Evolutionary conservation across 2,329 filamentous ascomycete species (phyloP).

Genomic region (Claviceps pazoutovae): DNA sequence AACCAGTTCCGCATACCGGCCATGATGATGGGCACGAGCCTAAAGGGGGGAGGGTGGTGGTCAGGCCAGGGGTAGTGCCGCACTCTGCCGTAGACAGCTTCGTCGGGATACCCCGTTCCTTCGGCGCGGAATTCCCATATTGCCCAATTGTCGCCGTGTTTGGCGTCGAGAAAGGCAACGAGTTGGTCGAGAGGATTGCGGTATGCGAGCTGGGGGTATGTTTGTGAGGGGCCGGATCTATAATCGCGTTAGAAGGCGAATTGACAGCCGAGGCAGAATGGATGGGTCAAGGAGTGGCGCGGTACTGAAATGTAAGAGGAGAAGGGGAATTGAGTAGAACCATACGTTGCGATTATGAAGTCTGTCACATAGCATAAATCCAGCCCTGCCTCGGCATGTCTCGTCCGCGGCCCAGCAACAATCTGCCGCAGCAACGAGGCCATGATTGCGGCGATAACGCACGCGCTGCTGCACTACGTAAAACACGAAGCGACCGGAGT

Average conservation of each 20-base stretch:
- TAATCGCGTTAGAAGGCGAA: background rate
- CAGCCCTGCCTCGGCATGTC: slow-evolving; percentile 75
- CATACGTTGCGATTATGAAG: slow-evolving; percentile 51
- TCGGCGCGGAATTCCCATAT: slow-evolving; percentile 98
- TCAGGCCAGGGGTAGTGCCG: slow-evolving; percentile 94
- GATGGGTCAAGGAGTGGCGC: background rate
- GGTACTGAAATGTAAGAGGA: too few species aligned
- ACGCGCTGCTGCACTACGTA: too few species aligned
- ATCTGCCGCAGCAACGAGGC: slow-evolving; percentile 76
- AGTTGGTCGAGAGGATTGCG: slow-evolving; percentile 83
- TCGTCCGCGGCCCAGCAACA: slow-evolving; percentile 71
- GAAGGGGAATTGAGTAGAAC: too few species aligned
- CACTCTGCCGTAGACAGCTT: slow-evolving; percentile 71
- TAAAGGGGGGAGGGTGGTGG: slow-evolving; percentile 90
- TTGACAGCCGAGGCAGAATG: background rate
- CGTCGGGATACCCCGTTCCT: slow-evolving; percentile 88
- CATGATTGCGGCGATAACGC: slow-evolving; percentile 27
- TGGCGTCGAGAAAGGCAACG: slow-evolving; percentile 73
- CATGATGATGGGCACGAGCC: slow-evolving; percentile 76
- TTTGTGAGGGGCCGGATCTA: slow-evolving; percentile 79
- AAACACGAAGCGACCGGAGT: too few species aligned
- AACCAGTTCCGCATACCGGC: slow-evolving; percentile 89
- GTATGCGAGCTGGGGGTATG: slow-evolving; percentile 83
- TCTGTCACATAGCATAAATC: slow-evolving; percentile 94
- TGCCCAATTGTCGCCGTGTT: slow-evolving; percentile 73